phyloP scores from a whole-genome alignment of 371 early-diverging fungal species.

The Lichtheimia hyalospora region DNA sequence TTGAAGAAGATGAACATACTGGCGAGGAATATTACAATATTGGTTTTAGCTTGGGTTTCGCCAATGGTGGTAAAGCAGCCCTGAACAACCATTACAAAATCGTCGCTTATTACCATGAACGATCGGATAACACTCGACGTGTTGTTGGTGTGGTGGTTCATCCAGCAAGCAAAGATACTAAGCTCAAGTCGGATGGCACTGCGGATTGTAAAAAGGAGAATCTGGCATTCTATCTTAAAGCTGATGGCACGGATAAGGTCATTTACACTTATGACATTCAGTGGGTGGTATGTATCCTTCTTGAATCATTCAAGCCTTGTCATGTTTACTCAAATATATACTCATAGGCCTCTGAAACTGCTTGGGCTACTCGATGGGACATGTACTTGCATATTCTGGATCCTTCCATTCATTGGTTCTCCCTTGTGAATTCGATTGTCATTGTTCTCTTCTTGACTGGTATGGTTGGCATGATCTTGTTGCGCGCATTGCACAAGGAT shows the following conservation, averaged over 20 bases:
- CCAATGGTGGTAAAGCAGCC: neutral
- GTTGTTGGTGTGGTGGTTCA: slow-evolving; percentile 82
- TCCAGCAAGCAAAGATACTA: slow-evolving; percentile 57
- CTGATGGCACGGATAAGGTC: slow-evolving; percentile 44
- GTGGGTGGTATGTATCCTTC: slow-evolving; percentile 65
- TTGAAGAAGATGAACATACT: slow-evolving; percentile 57
- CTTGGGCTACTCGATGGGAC: slow-evolving; percentile 97
- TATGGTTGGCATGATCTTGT: slow-evolving; percentile 83
- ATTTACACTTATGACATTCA: slow-evolving; percentile 81
- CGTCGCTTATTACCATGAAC: slow-evolving; percentile 72
- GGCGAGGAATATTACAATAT: slow-evolving; percentile 66
- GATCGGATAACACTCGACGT: slow-evolving; percentile 50
- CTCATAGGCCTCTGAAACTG: slow-evolving; percentile 52
- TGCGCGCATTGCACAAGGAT: slow-evolving; percentile 87
- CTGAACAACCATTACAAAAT: slow-evolving; percentile 62
- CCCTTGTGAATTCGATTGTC: slow-evolving; percentile 81
- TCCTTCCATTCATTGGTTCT: slow-evolving; percentile 79
- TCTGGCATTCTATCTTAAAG: slow-evolving; percentile 50
- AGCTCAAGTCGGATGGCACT: slow-evolving; percentile 32
- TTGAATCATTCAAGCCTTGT: neutral
- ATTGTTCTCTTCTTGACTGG: slow-evolving; percentile 88
- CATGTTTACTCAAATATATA: neutral
- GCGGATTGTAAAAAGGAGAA: slow-evolving; percentile 36
- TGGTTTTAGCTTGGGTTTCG: slow-evolving; percentile 74
- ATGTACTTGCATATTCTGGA: slow-evolving; percentile 84